These are phyloP conservation scores for Coniferiporia sulphurascens DNA, from an alignment of 1,284 basidiomycete species.

Conservation along the genomic window DNA sequence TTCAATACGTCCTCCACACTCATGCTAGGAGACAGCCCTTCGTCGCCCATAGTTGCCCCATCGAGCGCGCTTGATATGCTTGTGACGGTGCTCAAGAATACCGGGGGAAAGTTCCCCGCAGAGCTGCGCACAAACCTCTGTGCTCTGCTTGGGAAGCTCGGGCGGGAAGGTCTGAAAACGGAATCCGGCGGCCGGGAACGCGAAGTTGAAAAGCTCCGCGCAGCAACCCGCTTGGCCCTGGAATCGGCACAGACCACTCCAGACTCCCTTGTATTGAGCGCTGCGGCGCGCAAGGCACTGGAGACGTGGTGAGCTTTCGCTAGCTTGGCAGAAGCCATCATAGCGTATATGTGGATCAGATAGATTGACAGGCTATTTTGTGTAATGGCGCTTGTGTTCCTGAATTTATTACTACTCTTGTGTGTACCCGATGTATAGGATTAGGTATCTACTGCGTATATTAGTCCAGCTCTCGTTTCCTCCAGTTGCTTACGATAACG, in stretches of 20 bases:
- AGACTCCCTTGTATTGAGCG: slow-evolving; percentile 17
- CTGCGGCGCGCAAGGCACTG: slow-evolving; percentile 20
- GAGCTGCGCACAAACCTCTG: slow-evolving; percentile 74
- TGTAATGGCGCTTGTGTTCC: not conserved
- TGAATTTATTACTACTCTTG: not conserved
- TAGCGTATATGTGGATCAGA: not conserved
- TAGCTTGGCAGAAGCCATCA: no score
- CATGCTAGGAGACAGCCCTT: slow-evolving; percentile 27
- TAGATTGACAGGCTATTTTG: not conserved
- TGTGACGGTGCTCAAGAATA: slow-evolving; percentile 47
- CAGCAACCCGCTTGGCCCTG: slow-evolving; percentile 44
- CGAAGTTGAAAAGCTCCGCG: slow-evolving; percentile 45
- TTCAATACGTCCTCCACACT: slow-evolving; percentile 39
- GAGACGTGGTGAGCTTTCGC: slow-evolving; percentile 15
- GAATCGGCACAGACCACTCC: slow-evolving; percentile 30
- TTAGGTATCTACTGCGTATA: not conserved
- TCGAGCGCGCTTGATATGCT: slow-evolving; percentile 62
- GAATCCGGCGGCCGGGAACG: slow-evolving; percentile 30
- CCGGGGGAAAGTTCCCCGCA: slow-evolving; percentile 46
- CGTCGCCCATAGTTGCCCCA: slow-evolving; percentile 39
- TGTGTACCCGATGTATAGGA: not conserved
- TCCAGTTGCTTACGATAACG: no score
- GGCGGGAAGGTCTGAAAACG: slow-evolving; percentile 42
- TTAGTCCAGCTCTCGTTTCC: not conserved
- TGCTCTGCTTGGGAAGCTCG: slow-evolving; percentile 60